Evolutionary conservation across 768 basidiomycete genomes (phyloP).

Genomic region (Postia placenta): DNA sequence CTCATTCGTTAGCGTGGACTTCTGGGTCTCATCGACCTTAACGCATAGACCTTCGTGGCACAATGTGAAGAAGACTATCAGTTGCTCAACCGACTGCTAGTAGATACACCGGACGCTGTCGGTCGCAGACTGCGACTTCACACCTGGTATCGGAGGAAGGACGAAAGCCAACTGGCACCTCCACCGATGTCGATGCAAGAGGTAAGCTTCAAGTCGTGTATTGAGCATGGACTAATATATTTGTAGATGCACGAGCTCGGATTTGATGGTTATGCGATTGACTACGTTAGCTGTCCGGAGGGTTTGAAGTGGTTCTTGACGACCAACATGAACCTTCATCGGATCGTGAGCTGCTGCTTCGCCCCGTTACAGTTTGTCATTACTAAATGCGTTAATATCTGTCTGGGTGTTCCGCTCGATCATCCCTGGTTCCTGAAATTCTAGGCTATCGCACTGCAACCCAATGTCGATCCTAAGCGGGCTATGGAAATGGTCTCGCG

Average conservation of each 20-base stretch:
- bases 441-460: slow-evolving; percentile 58
- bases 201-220: slow-evolving; percentile 30
- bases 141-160: slow-evolving; percentile 56
- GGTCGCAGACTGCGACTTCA: slow-evolving; percentile 52
- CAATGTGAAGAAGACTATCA: slow-evolving; percentile 81
- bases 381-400: neutral
- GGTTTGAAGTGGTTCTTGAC: slow-evolving; percentile 70
- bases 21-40: neutral
- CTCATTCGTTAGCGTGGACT: neutral
- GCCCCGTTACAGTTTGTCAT: neutral
- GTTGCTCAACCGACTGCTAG: slow-evolving; percentile 58
- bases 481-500: slow-evolving; percentile 61
- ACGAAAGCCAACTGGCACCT: slow-evolving; percentile 28
- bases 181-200: slow-evolving; percentile 59
- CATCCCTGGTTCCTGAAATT: too few relatives aligned
- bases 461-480: slow-evolving; percentile 41
- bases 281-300: slow-evolving; percentile 72
- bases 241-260: slow-evolving; percentile 51
- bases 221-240: slow-evolving; percentile 1
- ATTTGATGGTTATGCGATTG: slow-evolving; percentile 81
- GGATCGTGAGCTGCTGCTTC: slow-evolving; percentile 47
- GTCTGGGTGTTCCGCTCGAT: neutral
- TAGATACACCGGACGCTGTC: slow-evolving; percentile 50
- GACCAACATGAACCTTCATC: slow-evolving; percentile 59
- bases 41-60: slow-evolving; percentile 70